These are phyloP conservation scores for Coemansia sp. DNA, from an alignment of 192 early-diverging fungal species.

Conservation along the genomic window DNA sequence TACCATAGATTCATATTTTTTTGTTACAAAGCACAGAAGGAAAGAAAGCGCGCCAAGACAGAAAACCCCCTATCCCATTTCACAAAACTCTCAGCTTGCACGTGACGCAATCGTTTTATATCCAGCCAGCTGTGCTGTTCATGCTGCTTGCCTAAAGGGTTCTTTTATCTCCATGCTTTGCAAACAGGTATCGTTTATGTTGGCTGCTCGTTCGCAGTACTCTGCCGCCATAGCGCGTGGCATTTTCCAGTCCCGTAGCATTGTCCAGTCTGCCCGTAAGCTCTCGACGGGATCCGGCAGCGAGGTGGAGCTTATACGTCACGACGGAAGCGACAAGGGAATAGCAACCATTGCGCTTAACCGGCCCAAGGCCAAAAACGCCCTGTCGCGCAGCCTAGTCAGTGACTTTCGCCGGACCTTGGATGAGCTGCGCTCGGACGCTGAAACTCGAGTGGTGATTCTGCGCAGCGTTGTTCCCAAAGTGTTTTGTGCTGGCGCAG, in stretches of 20 bases:
- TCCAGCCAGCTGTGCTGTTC: neutral
- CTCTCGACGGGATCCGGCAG: neutral
- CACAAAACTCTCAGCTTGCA: neutral
- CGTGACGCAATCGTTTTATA: neutral
- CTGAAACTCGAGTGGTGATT: constrained; percentile 73
- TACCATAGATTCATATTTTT: constrained; percentile 11
- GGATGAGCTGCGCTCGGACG: constrained; percentile 57
- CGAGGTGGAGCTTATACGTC: constrained; percentile 24
- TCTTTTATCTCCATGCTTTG: neutral
- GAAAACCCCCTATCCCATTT: neutral
- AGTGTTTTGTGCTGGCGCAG: constrained; percentile 94
- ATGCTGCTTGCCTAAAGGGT: neutral
- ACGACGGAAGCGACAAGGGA: constrained; percentile 51
- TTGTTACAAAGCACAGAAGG: neutral
- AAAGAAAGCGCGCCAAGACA: constrained; percentile 4
- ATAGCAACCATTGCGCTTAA: constrained; percentile 81
- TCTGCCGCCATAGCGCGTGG: no score
- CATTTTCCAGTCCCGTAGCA: no score
- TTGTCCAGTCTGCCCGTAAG: neutral
- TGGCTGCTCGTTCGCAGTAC: no score
- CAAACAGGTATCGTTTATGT: no score
- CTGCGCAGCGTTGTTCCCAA: constrained; percentile 72
- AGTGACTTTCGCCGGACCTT: constrained; percentile 66
- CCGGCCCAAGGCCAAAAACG: constrained; percentile 84
- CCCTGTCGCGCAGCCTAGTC: constrained; percentile 79